Evolutionary conservation across 129 eudicot genomes (phyloP).

Genomic region (Cynara cardunculus): DNA sequence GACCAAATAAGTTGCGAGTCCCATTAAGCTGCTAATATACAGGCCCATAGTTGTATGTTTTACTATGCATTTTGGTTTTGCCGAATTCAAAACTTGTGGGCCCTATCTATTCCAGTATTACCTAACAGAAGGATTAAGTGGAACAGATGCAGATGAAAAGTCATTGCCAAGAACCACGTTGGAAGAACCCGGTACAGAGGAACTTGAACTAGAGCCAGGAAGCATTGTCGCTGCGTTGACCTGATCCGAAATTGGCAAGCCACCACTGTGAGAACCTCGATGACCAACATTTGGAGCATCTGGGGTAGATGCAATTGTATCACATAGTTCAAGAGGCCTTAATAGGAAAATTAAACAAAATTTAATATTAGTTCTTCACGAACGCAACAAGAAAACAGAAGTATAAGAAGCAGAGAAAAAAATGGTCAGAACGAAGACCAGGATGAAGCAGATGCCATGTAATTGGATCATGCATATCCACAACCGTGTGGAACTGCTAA

Average conservation of each 20-base stretch:
- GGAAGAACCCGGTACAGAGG: constrained; percentile 43
- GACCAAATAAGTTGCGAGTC: no score
- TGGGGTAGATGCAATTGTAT: constrained; percentile 42
- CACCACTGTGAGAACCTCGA: constrained; percentile 57
- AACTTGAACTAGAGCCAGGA: constrained; percentile 46
- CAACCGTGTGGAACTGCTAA: background rate
- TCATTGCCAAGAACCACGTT: constrained; percentile 38
- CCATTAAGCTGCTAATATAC: no score
- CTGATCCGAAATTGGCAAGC: constrained; percentile 44
- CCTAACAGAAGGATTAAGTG: constrained; percentile 55
- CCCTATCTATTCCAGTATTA: constrained; percentile 15
- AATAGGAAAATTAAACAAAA: constrained; percentile 10
- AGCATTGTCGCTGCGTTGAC: constrained; percentile 30
- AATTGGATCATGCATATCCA: background rate
- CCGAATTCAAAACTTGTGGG: no score
- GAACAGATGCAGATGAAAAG: constrained; percentile 40
- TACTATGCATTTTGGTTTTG: background rate
- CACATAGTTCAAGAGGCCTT: constrained; percentile 78
- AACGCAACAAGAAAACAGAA: background rate
- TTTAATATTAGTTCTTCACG: background rate
- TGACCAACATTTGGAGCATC: constrained; percentile 48
- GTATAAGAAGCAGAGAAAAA: background rate
- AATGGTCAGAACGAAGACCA: background rate
- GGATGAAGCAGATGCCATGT: background rate
- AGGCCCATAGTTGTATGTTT: background rate